A percentile compares a stretch with the other conserved stretches of the same genome.
Conservation (phyloP, 306 rosid genomes). For the Alnus rubra region DNA sequence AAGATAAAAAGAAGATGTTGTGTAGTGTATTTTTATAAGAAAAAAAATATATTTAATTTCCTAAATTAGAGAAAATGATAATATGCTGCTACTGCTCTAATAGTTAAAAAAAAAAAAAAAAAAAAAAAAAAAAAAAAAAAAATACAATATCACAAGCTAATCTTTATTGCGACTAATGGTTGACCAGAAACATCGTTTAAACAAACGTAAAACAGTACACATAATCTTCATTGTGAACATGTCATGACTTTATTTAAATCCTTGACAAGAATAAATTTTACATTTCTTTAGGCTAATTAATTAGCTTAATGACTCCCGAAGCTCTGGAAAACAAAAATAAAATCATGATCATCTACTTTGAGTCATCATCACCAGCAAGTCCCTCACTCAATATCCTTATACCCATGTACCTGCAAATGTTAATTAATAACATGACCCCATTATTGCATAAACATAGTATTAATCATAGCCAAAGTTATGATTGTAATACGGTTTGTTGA, state of each 20-base stretch:
- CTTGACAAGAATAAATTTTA: background rate
- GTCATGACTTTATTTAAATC: background rate
- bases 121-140: too few species aligned
- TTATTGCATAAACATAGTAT: background rate
- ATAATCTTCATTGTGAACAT: background rate
- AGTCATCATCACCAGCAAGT: background rate
- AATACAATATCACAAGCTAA: too few species aligned
- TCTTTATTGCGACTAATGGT: too few species aligned
- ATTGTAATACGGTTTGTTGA: too few species aligned
- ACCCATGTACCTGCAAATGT: conserved; percentile 72
- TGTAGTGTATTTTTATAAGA: too few species aligned
- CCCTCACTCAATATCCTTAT: conserved; percentile 58
- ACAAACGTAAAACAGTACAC: background rate
- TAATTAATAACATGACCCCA: background rate
- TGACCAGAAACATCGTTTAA: background rate
- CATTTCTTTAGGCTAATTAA: background rate
- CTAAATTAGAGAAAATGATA: too few species aligned
- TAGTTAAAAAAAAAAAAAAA: too few species aligned
- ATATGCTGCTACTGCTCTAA: too few species aligned
- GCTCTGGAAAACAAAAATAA: background rate
- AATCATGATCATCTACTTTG: background rate
- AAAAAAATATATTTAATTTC: too few species aligned
- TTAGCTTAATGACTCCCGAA: background rate
- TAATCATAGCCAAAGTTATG: too few species aligned
- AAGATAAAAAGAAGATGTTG: too few species aligned